phyloP scores from a whole-genome alignment of 2,329 filamentous ascomycete genomes.

The Trichoderma gracile region DNA sequence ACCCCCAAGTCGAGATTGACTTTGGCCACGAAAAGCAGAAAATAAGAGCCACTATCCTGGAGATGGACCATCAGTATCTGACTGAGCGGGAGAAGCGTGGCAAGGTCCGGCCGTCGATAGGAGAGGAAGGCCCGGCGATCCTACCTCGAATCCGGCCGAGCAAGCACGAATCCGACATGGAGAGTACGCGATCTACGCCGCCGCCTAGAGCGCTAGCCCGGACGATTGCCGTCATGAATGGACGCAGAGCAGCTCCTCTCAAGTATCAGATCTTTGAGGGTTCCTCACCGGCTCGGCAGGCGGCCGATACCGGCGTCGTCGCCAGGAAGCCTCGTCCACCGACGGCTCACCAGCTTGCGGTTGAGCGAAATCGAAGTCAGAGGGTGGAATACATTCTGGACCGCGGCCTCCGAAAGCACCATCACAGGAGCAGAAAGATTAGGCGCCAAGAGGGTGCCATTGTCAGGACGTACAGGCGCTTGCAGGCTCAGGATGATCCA shows the following conservation, averaged over 20 bases:
- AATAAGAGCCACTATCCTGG: constrained; percentile 72
- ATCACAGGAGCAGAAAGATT: constrained; percentile 62
- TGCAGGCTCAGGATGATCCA: constrained; percentile 56
- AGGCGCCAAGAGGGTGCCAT: constrained; percentile 67
- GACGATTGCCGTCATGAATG: constrained; percentile 32
- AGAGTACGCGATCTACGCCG: constrained; percentile 48
- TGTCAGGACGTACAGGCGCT: constrained; percentile 64
- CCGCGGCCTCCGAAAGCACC: constrained; percentile 66
- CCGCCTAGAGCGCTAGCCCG: constrained; percentile 40
- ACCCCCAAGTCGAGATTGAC: constrained; percentile 66
- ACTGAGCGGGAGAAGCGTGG: constrained; percentile 63
- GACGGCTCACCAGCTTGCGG: constrained; percentile 78
- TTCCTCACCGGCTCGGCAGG: constrained; percentile 59
- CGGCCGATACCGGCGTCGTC: constrained; percentile 55
- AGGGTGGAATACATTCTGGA: constrained; percentile 82
- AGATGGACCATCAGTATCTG: constrained; percentile 70
- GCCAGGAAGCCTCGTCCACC: constrained; percentile 69
- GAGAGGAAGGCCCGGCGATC: constrained; percentile 59
- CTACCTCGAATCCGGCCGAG: constrained; percentile 64
- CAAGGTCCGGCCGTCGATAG: constrained; percentile 39
- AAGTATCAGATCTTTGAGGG: constrained; percentile 63
- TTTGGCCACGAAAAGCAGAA: constrained; percentile 74
- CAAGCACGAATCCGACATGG: constrained; percentile 57
- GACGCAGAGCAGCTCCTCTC: constrained; percentile 49
- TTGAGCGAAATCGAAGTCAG: constrained; percentile 75